A percentile compares a stretch with the other conserved stretches of the same genome.
Evolutionary conservation across 805 yeast genomes (phyloP).

Genomic region (Zygoascus tannicola): DNA sequence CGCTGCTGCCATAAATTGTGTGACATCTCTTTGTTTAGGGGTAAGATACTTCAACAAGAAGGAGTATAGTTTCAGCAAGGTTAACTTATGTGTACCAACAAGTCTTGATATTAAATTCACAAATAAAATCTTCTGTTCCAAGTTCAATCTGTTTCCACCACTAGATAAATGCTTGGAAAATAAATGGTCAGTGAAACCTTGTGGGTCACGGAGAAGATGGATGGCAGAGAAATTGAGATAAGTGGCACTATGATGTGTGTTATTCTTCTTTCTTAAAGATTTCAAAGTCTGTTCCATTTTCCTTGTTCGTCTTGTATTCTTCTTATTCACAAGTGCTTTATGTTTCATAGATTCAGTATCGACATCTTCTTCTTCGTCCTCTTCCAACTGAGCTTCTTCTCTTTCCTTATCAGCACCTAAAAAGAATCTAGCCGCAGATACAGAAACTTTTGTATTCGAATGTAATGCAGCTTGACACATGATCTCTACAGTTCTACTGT

Average conservation of each 20-base stretch:
- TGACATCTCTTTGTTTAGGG: conserved; percentile 89
- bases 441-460: conserved; percentile 74
- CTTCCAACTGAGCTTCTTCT: conserved; percentile 73
- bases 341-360: conserved; percentile 72
- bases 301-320: conserved; percentile 67
- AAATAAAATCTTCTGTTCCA: conserved; percentile 83
- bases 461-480: conserved; percentile 94
- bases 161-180: conserved; percentile 64
- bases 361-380: conserved; percentile 35
- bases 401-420: conserved; percentile 92
- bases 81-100: conserved; percentile 89
- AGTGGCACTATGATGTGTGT: conserved; percentile 46
- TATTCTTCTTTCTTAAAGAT: conserved; percentile 49
- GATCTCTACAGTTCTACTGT: conserved; percentile 90
- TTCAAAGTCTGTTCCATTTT: conserved; percentile 70
- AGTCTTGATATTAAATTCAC: conserved; percentile 82
- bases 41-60: conserved; percentile 82
- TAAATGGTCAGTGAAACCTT: conserved; percentile 86
- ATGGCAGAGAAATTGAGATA: conserved; percentile 90
- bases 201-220: conserved; percentile 92
- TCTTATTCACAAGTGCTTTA: conserved; percentile 74
- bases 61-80: conserved; percentile 82
- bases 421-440: conserved; percentile 85
- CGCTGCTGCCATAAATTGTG: conserved; percentile 91
- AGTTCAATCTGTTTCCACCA: conserved; percentile 56